phyloP scores from a whole-genome alignment of 305 asterid species.

The Salvia sclarea region DNA sequence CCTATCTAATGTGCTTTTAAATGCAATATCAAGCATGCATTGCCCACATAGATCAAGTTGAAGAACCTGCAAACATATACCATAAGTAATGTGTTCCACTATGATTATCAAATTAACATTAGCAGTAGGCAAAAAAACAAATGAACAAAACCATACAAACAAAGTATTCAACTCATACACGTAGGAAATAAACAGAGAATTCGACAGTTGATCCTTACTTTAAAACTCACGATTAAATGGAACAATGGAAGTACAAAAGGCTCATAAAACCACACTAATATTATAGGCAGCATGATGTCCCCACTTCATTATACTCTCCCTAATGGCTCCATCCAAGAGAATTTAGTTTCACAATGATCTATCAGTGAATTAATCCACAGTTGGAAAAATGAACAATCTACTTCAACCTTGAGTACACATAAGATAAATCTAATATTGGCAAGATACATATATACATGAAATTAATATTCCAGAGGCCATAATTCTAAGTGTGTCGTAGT shows the following conservation, averaged over 20 bases:
- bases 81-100: conserved; percentile 21
- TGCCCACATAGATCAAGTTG: conserved; percentile 87
- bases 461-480: background rate
- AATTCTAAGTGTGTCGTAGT: background rate
- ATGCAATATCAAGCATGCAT: conserved; percentile 52
- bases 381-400: too few relatives aligned
- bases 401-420: too few relatives aligned
- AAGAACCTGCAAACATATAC: conserved; percentile 66
- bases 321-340: conserved; percentile 5
- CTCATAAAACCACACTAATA: conserved; percentile 1
- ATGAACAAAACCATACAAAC: background rate
- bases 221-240: background rate
- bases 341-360: background rate
- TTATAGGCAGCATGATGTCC: background rate
- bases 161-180: conserved; percentile 9
- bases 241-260: conserved; percentile 11
- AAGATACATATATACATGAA: background rate
- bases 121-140: conserved; percentile 3
- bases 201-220: background rate
- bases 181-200: conserved; percentile 15
- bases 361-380: background rate
- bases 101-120: background rate
- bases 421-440: background rate
- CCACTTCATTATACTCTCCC: conserved; percentile 22
- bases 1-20: conserved; percentile 40